Base-by-base conservation (phyloP, 1,139 yeast species). In the Protomyces inouyei region DNA sequence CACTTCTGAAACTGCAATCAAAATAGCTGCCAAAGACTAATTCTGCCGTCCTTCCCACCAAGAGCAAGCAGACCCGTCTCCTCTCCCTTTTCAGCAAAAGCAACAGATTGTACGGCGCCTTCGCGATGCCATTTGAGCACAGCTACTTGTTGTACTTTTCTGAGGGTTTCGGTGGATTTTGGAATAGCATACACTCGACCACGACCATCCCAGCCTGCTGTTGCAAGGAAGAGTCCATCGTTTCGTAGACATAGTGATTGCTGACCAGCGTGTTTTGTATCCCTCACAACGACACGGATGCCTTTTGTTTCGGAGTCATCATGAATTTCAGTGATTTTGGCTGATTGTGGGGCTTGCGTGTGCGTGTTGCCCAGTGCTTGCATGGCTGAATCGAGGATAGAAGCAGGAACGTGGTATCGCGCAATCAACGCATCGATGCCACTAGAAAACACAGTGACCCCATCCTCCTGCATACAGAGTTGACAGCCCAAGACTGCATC, bases 1-100 rank as follows among this genome's bases (percentile, higher is more conserved):
- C 2, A 21, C 23, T 0, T 21, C 23, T 21, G 23, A 21, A 21
- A 21, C 3, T 21, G 23, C 23, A 21, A 21, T 46, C 43, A 61
- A 37, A 25, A 61, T 18, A 61, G 38, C n/a, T 61, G 52, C 65
- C 65, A 61, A 10, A 61, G 54, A 35, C 65, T 61, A 28, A 61
- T 55, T 52, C 51, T 61, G 28, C 56, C 43, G 45, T 61, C 65
- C 46, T 55, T 55, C 9, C 65, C 45, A 16, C 65, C 65, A 14
- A 55, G 21, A 5, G 60, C 65, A 14, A 61, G 36, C 36, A 46
- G 14, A 12, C 61, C 52, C 18, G 25, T 52, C 25, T 45, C 25
- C 28, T 18, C 64, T 3, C 14, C 25, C 52, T 52, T 37, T 10
- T 28, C 52, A 16, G 28, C 37, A n/a, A 60, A 53, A 4, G 52